Evolutionary conservation across 2,329 filamentous ascomycete species (phyloP).

Genomic region (Cladorrhinum sp.): DNA sequence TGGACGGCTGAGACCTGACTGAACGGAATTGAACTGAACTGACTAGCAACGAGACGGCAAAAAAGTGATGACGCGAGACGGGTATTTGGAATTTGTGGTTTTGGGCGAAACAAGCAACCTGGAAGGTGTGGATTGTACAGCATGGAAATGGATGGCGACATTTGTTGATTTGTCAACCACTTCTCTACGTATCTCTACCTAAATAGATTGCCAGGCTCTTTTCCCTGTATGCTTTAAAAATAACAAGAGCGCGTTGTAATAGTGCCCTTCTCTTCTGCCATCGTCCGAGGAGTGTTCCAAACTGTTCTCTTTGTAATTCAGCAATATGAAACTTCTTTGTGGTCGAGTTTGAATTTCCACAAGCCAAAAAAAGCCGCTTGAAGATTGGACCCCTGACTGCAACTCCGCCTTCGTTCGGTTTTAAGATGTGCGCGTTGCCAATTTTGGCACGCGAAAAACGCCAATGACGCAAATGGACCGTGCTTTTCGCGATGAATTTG

Average conservation of each 20-base stretch:
- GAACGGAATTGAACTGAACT: no score
- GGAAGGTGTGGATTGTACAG: background rate
- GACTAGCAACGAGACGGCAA: no score
- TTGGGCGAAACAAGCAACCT: background rate
- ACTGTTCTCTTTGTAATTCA: background rate
- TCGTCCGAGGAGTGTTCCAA: background rate
- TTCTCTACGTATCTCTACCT: background rate
- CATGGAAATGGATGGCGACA: slow-evolving; percentile 2
- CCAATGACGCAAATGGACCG: slow-evolving; percentile 23
- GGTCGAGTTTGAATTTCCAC: background rate
- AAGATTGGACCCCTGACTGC: background rate
- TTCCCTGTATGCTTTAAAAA: background rate
- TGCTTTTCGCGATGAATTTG: slow-evolving; percentile 1
- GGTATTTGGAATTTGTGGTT: background rate
- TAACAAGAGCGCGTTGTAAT: background rate
- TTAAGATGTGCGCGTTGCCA: slow-evolving; percentile 13
- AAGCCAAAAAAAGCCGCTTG: background rate
- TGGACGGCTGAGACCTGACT: no score
- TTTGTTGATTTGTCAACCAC: slow-evolving; percentile 7
- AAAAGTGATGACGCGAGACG: background rate
- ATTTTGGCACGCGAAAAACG: background rate
- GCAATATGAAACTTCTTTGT: no score
- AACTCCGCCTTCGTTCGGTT: background rate
- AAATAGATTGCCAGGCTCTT: no score
- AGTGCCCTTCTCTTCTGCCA: background rate